A percentile compares a stretch with the other conserved stretches of the same genome.
Conservation (phyloP, 495 filamentous ascomycete species). For the Echria macrotheca region DNA sequence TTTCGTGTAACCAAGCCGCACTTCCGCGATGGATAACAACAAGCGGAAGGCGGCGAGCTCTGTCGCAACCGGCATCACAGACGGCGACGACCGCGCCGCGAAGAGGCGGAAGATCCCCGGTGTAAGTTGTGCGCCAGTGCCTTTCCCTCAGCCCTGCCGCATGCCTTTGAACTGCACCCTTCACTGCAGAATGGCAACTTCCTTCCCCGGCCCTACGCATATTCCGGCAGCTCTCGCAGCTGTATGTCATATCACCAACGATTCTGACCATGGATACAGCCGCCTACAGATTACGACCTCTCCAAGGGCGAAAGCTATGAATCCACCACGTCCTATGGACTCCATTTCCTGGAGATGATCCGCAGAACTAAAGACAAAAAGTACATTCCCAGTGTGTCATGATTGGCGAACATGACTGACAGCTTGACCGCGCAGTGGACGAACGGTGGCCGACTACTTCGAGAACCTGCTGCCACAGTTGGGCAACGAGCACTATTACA, state of each 20-base stretch:
- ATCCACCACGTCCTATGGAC: slow-evolving; percentile 61
- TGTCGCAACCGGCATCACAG: slow-evolving; percentile 30
- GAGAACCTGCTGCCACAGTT: slow-evolving; percentile 59
- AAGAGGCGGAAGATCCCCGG: slow-evolving; percentile 52
- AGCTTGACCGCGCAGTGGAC: slow-evolving; percentile 45
- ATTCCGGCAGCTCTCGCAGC: too few relatives aligned
- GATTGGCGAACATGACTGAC: background rate
- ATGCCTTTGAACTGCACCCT: too few relatives aligned
- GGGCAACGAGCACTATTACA: slow-evolving; percentile 66
- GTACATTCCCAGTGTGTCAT: slow-evolving; percentile 36
- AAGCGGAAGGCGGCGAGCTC: slow-evolving; percentile 59
- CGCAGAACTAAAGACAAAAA: slow-evolving; percentile 65
- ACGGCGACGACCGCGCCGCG: slow-evolving; percentile 51
- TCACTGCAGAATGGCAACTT: too few relatives aligned
- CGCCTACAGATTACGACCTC: slow-evolving; percentile 32
- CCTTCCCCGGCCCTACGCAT: too few relatives aligned
- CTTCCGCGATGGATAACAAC: slow-evolving; percentile 52
- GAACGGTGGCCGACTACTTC: slow-evolving; percentile 65
- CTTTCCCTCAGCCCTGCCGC: slow-evolving; percentile 2
- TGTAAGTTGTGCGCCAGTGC: slow-evolving; percentile 23
- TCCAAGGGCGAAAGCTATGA: slow-evolving; percentile 50
- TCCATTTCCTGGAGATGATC: slow-evolving; percentile 59
- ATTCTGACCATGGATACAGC: slow-evolving; percentile 23
- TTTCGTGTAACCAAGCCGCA: too few relatives aligned
- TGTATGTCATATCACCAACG: too few relatives aligned